Base-by-base conservation (phyloP, 345 rosid species). In the Eucalyptus caleyi region DNA sequence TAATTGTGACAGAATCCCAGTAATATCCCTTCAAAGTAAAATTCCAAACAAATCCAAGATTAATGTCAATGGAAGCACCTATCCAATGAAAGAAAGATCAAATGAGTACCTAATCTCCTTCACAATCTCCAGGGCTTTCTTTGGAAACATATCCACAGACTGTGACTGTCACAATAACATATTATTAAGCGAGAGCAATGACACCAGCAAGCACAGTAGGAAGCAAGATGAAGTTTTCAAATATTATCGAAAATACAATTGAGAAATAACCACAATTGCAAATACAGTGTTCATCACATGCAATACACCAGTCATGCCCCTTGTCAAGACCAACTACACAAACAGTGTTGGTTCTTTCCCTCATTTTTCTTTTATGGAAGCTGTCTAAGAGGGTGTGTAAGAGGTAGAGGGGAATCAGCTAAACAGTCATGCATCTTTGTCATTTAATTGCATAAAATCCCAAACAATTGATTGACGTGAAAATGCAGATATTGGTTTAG, bases 51-150 rank as follows among this genome's bases (percentile, higher is more conserved):
- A 42, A 87, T 87, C 82, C 85, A 56, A 88, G 85, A 65, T 11
- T 80, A 51, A 49, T 85, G 26, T 47, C 49, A 77, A 87, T 86
- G 16, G 8, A 86, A 56, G 77, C 50, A 81, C 7, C 23, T 60
- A 47, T 83, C 26, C 34, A 13, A 56, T 86, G 32, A 45, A 23
- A 40, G 24, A 59, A 21, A 59, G 26, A 89, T 42, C 32, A 87
- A 53, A 87, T 26, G 15, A 72, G 50, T 91, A 98, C 99, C 97
- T 94, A 89, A 93, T 96, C 91, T 94, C 95, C 89, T 92, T 95
- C 90, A 98, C 93, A 90, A 91, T 90, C 89, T 95, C 96, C 95
- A 98, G 88, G 50, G 95, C 94, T 92, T 95, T 97, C 94, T 89
- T 95, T 8, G 99, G 98, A 86, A 98, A 89, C 59, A 81, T 34